A percentile compares a stretch with the other conserved stretches of the same genome.
Evolutionary conservation across 441 rosid species (phyloP).

Genomic region (Raphanus hybrid): DNA sequence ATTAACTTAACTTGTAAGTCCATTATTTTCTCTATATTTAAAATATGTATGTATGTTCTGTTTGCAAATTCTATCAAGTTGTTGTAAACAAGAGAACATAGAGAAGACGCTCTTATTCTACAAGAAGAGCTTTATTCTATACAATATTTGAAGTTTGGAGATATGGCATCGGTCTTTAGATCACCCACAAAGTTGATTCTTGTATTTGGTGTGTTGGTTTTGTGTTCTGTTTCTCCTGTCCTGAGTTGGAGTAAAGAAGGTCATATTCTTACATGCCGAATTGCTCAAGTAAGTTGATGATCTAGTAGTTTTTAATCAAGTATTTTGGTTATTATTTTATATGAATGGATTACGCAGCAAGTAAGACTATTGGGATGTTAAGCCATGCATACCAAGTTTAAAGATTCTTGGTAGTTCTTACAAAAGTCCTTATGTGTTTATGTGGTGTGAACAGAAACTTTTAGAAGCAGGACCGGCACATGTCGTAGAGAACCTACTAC

Average conservation of each 20-base stretch:
- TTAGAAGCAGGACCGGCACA: slow-evolving; percentile 76
- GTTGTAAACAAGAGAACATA: not conserved
- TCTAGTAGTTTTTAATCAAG: not conserved
- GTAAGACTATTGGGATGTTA: not conserved
- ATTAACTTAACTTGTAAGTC: slow-evolving; percentile 31
- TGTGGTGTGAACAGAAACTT: slow-evolving; percentile 52
- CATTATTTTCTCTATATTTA: slow-evolving; percentile 26
- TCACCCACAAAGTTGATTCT: slow-evolving; percentile 37
- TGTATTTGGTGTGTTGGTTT: slow-evolving; percentile 42
- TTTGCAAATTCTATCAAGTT: slow-evolving; percentile 22
- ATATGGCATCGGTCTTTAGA: slow-evolving; percentile 32
- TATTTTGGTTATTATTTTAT: not conserved
- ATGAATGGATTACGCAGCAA: not conserved
- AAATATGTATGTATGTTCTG: slow-evolving; percentile 14
- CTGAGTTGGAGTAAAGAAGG: slow-evolving; percentile 95
- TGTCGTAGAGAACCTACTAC: slow-evolving; percentile 70
- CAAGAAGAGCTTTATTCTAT: slow-evolving; percentile 37
- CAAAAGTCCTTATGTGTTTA: not conserved
- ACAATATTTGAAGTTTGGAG: slow-evolving; percentile 11
- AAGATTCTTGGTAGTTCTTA: slow-evolving; percentile 4
- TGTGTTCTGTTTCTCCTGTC: slow-evolving; percentile 48
- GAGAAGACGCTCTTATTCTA: not conserved
- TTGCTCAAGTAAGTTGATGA: slow-evolving; percentile 71
- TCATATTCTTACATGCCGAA: slow-evolving; percentile 81
- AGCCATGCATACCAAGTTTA: not conserved